Percentiles rank a stretch among this genome's conserved stretches.
These are phyloP conservation scores for Diaporthe citri DNA, from an alignment of 2,329 filamentous ascomycete species.

Conservation along the genomic window DNA sequence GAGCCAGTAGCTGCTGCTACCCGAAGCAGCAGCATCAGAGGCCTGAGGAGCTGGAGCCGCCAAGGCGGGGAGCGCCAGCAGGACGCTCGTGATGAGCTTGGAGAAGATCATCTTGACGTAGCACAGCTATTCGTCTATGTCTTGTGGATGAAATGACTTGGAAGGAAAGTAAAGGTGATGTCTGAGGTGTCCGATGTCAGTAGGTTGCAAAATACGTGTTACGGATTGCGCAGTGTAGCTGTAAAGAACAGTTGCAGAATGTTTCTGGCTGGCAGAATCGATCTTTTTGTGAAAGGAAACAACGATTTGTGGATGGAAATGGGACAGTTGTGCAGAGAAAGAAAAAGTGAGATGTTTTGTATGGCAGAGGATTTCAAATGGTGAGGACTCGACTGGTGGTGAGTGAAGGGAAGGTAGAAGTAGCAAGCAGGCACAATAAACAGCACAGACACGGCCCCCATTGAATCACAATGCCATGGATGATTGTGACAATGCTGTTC, in stretches of 20 bases:
- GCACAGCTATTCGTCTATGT: slow-evolving; percentile 40
- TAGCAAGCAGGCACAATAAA: neutral
- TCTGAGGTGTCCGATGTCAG: neutral
- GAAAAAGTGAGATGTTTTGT: neutral
- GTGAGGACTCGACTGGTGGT: neutral
- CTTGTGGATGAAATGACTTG: slow-evolving; percentile 1
- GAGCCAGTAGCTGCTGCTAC: slow-evolving; percentile 74
- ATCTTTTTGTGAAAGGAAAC: neutral
- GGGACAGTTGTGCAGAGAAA: neutral
- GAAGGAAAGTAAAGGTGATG: slow-evolving; percentile 20
- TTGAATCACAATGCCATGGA: slow-evolving; percentile 2
- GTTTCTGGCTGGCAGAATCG: too few relatives aligned
- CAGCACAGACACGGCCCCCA: neutral
- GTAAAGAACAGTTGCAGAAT: neutral
- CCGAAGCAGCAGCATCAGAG: neutral
- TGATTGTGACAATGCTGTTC: neutral
- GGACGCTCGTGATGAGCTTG: slow-evolving; percentile 37
- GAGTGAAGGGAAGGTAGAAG: neutral
- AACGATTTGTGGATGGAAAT: neutral
- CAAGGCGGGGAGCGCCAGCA: slow-evolving; percentile 39
- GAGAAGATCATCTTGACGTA: slow-evolving; percentile 41
- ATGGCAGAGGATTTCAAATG: neutral
- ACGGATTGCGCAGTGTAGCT: neutral
- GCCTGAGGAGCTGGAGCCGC: slow-evolving; percentile 38
- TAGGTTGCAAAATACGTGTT: neutral